These are phyloP conservation scores for Umbelopsis isabellina DNA, from an alignment of 192 early-diverging fungal genomes.

Conservation along the genomic window DNA sequence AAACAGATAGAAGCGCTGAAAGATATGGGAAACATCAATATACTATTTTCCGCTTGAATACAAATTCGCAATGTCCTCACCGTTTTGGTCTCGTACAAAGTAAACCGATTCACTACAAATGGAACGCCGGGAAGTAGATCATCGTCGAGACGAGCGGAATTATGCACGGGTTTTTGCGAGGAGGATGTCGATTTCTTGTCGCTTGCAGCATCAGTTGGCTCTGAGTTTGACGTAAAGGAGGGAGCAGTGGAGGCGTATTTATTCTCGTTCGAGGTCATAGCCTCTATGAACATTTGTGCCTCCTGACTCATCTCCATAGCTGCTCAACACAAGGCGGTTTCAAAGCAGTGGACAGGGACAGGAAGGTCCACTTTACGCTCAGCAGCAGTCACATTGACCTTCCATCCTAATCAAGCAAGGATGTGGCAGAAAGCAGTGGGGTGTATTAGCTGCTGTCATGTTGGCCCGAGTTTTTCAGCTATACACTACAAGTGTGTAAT, in stretches of 20 bases:
- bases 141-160: not conserved
- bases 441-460: no score
- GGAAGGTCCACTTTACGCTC: no score
- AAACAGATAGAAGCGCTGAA: constrained; percentile 77
- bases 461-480: no score
- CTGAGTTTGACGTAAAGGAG: not conserved
- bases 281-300: constrained; percentile 36
- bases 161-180: not conserved
- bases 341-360: not conserved
- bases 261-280: constrained; percentile 22
- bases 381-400: no score
- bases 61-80: constrained; percentile 41
- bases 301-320: constrained; percentile 28
- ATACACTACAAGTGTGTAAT: no score
- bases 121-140: constrained; percentile 30
- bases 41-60: not conserved
- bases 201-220: not conserved
- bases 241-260: constrained; percentile 15
- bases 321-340: not conserved
- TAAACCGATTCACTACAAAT: constrained; percentile 70
- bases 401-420: no score
- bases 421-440: no score
- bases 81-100: constrained; percentile 88
- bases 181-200: not conserved
- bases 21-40: not conserved